phyloP scores from a whole-genome alignment of 1,284 basidiomycete genomes.

The Ceratobasidium sp. region DNA sequence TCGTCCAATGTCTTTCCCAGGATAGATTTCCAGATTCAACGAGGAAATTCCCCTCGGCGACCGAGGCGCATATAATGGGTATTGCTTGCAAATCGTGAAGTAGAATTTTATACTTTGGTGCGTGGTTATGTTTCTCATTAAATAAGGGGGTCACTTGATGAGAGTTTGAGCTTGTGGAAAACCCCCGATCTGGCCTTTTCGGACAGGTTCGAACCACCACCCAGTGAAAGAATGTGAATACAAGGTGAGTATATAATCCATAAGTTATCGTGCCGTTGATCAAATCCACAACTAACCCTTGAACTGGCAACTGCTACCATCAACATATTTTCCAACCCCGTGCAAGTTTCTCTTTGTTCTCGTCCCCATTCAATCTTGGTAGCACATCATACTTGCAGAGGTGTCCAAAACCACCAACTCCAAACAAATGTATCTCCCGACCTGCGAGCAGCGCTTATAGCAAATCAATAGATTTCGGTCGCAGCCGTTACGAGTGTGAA shows the following conservation, averaged over 20 bases:
- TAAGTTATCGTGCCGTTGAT: no score
- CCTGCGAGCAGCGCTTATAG: conserved; percentile 60
- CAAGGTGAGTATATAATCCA: no score
- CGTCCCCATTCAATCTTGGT: conserved; percentile 54
- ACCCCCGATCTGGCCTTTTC: conserved; percentile 61
- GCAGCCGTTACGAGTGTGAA: conserved; percentile 64
- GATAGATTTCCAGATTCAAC: conserved; percentile 58
- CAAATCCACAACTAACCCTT: no score
- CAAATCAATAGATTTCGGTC: conserved; percentile 55
- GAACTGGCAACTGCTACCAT: conserved; percentile 57
- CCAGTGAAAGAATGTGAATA: conserved; percentile 50
- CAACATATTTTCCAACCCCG: conserved; percentile 65
- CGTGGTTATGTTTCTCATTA: neutral
- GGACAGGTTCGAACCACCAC: conserved; percentile 57
- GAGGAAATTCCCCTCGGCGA: conserved; percentile 58
- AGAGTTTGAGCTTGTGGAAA: conserved; percentile 60
- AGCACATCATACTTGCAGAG: conserved; percentile 54
- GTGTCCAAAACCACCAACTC: conserved; percentile 73
- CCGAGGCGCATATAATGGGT: conserved; percentile 10
- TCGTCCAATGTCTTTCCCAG: conserved; percentile 32
- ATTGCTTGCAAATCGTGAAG: conserved; percentile 23
- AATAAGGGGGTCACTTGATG: neutral
- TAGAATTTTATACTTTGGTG: conserved; percentile 38
- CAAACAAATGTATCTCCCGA: conserved; percentile 58
- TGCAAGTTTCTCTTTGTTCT: conserved; percentile 63